These are phyloP conservation scores for Trametes gibbosa DNA, from an alignment of 768 basidiomycete genomes.

Conservation along the genomic window DNA sequence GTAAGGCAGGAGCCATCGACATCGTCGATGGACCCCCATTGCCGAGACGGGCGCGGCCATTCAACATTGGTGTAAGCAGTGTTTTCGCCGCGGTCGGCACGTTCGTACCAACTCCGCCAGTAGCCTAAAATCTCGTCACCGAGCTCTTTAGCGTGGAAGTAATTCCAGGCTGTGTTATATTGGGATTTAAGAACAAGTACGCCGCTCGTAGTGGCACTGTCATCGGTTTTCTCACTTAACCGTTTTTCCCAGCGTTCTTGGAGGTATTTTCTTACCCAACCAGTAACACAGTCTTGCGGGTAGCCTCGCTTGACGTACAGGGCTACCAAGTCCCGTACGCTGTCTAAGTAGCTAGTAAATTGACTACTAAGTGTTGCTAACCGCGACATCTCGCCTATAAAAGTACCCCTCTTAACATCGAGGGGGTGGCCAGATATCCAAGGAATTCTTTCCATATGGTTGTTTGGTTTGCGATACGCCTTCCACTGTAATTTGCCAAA, in stretches of 20 bases:
- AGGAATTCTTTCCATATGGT: conserved; percentile 22
- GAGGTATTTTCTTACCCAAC: conserved; percentile 28
- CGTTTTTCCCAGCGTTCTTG: conserved; percentile 31
- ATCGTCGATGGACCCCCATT: background rate
- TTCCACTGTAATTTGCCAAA: conserved; percentile 1
- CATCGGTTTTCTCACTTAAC: conserved; percentile 10
- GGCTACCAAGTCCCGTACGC: conserved; percentile 23
- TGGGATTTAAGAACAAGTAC: conserved; percentile 33
- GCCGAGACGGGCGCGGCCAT: background rate
- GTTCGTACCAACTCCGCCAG: conserved; percentile 18
- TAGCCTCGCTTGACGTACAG: conserved; percentile 34
- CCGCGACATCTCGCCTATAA: conserved; percentile 21
- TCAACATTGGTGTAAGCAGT: background rate
- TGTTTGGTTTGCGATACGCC: conserved; percentile 13
- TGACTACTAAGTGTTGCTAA: conserved; percentile 29
- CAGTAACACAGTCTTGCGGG: conserved; percentile 25
- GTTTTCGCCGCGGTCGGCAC: background rate
- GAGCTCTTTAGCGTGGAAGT: conserved; percentile 31
- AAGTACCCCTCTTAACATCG: conserved; percentile 21
- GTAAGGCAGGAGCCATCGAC: background rate
- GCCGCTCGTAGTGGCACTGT: background rate
- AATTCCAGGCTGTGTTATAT: conserved; percentile 35
- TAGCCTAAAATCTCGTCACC: conserved; percentile 28
- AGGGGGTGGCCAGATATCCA: conserved; percentile 12
- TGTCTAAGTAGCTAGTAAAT: conserved; percentile 27